phyloP scores from a whole-genome alignment of 139 green algal genomes.

The Desmodesmus armatus region DNA sequence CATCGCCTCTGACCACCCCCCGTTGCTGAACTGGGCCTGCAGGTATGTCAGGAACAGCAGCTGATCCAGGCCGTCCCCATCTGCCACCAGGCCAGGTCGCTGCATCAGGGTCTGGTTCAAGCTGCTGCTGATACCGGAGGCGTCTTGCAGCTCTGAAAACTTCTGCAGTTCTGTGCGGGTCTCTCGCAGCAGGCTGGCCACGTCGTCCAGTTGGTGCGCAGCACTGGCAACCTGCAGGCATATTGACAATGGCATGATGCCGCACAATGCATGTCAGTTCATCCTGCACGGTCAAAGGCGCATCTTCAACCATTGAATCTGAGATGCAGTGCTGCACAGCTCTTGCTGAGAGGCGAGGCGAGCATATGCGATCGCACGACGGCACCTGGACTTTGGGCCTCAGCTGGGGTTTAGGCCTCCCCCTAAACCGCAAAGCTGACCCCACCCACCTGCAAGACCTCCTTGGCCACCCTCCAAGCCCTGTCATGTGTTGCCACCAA shows the following conservation, averaged over 20 bases:
- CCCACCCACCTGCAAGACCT: conserved; percentile 13
- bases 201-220: background rate
- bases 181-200: conserved; percentile 15
- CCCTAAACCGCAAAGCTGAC: background rate
- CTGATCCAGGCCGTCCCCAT: conserved; percentile 9
- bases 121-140: background rate
- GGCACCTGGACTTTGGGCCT: too few species aligned
- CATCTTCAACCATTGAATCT: too few species aligned
- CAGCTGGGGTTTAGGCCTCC: too few species aligned
- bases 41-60: conserved; percentile 31
- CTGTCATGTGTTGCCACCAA: background rate
- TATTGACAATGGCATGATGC: too few species aligned
- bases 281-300: too few species aligned
- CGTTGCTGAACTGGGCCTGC: conserved; percentile 13
- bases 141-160: background rate
- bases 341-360: too few species aligned
- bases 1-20: conserved; percentile 5
- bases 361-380: too few species aligned
- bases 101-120: too few species aligned
- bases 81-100: background rate
- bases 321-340: too few species aligned
- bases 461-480: background rate
- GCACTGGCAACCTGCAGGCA: conserved; percentile 19
- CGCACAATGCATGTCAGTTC: too few species aligned
- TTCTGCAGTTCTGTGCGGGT: conserved; percentile 15